Evolutionary conservation across 768 basidiomycete species (phyloP).

Genomic region (Rhodotorula paludigena): DNA sequence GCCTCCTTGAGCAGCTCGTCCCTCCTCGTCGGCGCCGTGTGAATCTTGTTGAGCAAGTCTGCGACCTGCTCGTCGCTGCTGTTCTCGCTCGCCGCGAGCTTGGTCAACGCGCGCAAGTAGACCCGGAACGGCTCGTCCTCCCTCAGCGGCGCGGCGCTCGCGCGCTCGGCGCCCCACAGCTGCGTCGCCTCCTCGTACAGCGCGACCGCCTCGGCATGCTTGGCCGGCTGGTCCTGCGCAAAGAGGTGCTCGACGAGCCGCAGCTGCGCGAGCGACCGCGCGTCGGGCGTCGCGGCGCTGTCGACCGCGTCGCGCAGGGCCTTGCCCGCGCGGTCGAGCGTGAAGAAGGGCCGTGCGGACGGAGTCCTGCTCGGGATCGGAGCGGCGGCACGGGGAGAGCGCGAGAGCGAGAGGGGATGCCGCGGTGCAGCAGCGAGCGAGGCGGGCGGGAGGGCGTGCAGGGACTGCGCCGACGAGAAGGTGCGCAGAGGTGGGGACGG

Average conservation of each 20-base stretch:
- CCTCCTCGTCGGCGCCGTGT: constrained; percentile 33
- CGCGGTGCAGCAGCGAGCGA: not conserved
- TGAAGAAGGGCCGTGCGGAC: not conserved
- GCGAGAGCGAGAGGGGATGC: not conserved
- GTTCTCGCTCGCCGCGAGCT: constrained; percentile 49
- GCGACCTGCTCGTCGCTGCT: constrained; percentile 63
- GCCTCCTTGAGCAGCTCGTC: constrained; percentile 10
- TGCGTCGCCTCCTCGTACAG: constrained; percentile 22
- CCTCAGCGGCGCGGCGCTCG: constrained; percentile 50
- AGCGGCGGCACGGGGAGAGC: not conserved
- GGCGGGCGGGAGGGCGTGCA: not conserved
- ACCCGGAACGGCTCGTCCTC: constrained; percentile 68
- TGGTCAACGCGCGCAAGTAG: constrained; percentile 66
- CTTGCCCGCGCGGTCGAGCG: no score
- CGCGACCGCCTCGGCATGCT: constrained; percentile 14
- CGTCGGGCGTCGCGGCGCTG: not conserved
- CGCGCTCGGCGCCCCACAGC: constrained; percentile 1
- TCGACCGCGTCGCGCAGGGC: constrained; percentile 8
- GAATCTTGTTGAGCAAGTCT: constrained; percentile 46
- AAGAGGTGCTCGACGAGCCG: not conserved
- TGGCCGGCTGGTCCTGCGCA: not conserved
- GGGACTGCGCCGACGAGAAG: constrained; percentile 7
- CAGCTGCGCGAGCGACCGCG: not conserved
- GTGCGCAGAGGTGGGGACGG: not conserved
- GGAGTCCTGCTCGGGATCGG: not conserved